Evolutionary conservation across 495 filamentous ascomycete species (phyloP).

Genomic region (Annulohypoxylon stygium): DNA sequence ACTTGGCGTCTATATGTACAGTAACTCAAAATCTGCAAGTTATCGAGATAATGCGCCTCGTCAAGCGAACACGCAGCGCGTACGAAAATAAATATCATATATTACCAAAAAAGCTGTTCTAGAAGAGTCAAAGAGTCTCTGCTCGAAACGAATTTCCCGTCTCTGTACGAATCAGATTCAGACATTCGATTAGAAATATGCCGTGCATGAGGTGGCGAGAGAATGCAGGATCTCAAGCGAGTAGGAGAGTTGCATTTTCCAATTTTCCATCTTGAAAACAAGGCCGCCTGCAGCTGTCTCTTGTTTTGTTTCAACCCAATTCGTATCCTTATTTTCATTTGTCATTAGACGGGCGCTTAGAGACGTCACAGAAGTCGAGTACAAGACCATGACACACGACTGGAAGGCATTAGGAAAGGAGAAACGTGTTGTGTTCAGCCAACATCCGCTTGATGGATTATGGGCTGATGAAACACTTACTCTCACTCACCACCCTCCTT

Average conservation of each 20-base stretch:
- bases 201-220: slow-evolving; percentile 29
- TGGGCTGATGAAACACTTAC: slow-evolving; percentile 23
- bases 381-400: neutral
- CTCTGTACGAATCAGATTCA: slow-evolving; percentile 38
- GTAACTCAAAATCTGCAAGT: slow-evolving; percentile 18
- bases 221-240: slow-evolving; percentile 21
- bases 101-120: neutral
- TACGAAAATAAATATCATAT: neutral
- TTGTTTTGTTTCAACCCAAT: slow-evolving; percentile 42
- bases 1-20: neutral
- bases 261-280: slow-evolving; percentile 32
- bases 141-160: slow-evolving; percentile 43
- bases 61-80: slow-evolving; percentile 2
- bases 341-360: slow-evolving; percentile 38
- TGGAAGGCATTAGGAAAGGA: slow-evolving; percentile 4
- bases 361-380: slow-evolving; percentile 23
- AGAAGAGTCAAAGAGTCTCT: slow-evolving; percentile 21
- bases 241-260: slow-evolving; percentile 36
- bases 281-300: slow-evolving; percentile 34
- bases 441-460: neutral
- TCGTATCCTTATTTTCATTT: slow-evolving; percentile 17
- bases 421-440: neutral
- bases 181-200: slow-evolving; percentile 16
- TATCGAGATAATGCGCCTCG: slow-evolving; percentile 34
- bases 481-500: neutral